Base-by-base conservation (phyloP, 306 rosid genomes). In the Prunus davidiana region DNA sequence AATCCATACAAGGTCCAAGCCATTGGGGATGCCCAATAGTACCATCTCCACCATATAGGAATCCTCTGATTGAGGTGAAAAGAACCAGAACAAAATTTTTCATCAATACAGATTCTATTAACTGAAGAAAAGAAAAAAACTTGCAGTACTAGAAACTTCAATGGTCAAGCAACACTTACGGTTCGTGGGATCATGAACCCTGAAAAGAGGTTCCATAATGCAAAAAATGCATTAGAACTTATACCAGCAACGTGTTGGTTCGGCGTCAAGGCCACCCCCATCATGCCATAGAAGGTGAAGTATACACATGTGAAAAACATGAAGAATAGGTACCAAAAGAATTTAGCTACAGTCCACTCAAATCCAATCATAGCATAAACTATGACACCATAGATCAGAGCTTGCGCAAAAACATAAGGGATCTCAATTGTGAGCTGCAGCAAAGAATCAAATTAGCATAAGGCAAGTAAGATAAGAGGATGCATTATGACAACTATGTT, bases 21-120 rank as follows among this genome's bases (percentile, higher is more conserved):
- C 6, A 86, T 63, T 13, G 90, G 92, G 64, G 85, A 86, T 45
- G 11, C 54, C 88, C 90, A 88, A 64, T 77, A 78, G 76, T 82
- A 88, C 90, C 92, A 88, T 54, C 88, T 86, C 92, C 92, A 85
- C 89, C 89, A 85, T 11, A 84, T 71, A 45, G 92, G 92, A 51
- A 88, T 88, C 19, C 81, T 86, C 92, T 88, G 72, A 41, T 3
- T 15, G 46, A 19, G 45, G 58, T 50, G 20, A 54, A 71, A 71
- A 9, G 52, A 72, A 71, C 64, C 55, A 3, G 52, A 55, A 24
- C 22, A 34, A 38, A 38, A 20, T 0, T 15, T 41, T 20, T 19
- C 30, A 66, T 66, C 10, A 66, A 22, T 41, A 10, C 15, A 57
- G 0, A 16, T 24, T 38, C 0, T 10, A 20, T n/a, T 27, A 19